phyloP scores from a whole-genome alignment of 345 rosid genomes.

The Eucalyptus tenuipes region DNA sequence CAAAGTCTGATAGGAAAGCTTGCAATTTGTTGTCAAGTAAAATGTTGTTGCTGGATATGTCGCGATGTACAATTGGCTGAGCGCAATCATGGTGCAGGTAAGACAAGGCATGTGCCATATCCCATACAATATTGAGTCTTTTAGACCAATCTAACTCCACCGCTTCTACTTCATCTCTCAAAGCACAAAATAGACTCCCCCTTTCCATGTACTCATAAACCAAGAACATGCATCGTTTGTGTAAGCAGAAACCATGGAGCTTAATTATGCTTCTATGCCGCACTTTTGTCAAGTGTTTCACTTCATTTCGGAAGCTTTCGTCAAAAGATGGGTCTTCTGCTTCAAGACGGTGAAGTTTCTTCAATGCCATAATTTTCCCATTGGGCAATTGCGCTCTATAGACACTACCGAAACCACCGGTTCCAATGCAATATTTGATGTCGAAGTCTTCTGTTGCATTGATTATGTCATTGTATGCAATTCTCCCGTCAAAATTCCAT shows the following conservation, averaged over 20 bases:
- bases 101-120: background rate
- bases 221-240: background rate
- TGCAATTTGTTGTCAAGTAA: background rate
- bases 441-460: too few relatives aligned
- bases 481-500: background rate
- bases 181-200: background rate
- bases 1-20: constrained; percentile 2
- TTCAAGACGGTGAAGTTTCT: too few relatives aligned
- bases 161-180: background rate
- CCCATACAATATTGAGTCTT: background rate
- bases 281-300: background rate
- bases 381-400: too few relatives aligned
- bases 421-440: too few relatives aligned
- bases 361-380: too few relatives aligned
- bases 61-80: constrained; percentile 2
- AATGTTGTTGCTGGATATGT: constrained; percentile 8
- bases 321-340: background rate
- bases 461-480: too few relatives aligned
- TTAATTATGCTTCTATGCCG: constrained; percentile 2
- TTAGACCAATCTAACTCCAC: background rate
- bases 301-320: background rate
- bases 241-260: background rate
- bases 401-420: too few relatives aligned
- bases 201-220: background rate
- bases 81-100: constrained; percentile 6